Evolutionary conservation across 768 basidiomycete genomes (phyloP), one percentile per base, ranked within the genome.

Genomic region (Cubamyces lactineus): DNA sequence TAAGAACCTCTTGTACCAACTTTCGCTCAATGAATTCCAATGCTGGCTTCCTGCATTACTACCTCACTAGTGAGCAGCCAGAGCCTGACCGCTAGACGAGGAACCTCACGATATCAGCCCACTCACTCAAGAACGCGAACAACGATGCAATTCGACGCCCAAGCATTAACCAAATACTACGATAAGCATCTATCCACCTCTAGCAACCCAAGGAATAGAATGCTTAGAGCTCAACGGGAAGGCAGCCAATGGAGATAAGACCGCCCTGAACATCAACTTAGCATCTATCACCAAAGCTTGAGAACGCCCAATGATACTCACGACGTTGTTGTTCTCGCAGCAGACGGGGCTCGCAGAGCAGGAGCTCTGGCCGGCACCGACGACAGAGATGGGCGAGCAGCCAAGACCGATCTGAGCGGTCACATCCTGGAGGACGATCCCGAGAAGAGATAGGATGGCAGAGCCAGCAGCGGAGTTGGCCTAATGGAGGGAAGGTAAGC

Each of bases 261-360:
- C 57, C 57, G 43, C 61, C 61, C 64, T 61, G 28, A 28, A 28
- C 28, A 3, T 28, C 28, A 28, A 28, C 28, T 28, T 7, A 28
- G 28, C 28, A 28, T 28, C 28, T 28, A 28, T 3, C 28, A 3
- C 28, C 28, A 28, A 28, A 28, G 28, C 28, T 28, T 7, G 28
- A 28, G 7, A 7, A 28, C 28, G 28, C 28, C 28, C 7, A 28
- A 3, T 3, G 28, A 28, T 3, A 61, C 64, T 52, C 38, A 66
- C 64, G 48, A 59, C 49, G 57, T 56, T 62, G 61, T 66, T 66
- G 64, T 66, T 54, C 57, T 62, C 24, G 64, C 64, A 62, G 64
- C 61, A 66, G 23, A 66, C 64, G 8, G 64, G 23, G 23, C 40
- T 51, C 12, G 56, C 52, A 15, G 34, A 17, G 64, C 64, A 62